Percentiles rank a stretch among this genome's conserved stretches.
phyloP scores from a whole-genome alignment of 192 early-diverging fungal species.

The Gonapodya prolifera region DNA sequence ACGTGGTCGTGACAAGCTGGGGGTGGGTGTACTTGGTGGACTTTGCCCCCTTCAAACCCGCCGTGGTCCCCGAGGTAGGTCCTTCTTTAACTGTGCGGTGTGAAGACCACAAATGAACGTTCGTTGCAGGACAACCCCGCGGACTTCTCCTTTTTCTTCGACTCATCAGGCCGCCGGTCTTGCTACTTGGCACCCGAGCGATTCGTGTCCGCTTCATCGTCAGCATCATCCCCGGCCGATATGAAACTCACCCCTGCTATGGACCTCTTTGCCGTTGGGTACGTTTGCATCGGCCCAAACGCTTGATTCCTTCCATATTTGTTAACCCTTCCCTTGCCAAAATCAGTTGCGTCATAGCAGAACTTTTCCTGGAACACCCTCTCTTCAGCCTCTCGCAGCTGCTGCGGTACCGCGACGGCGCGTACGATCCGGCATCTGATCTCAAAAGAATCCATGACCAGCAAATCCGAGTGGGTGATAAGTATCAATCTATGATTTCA shows the following conservation, averaged over 20 bases:
- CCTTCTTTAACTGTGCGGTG: neutral
- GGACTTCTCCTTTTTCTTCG: constrained; percentile 94
- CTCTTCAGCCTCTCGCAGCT: constrained; percentile 87
- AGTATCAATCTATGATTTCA: constrained; percentile 7
- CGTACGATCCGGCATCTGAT: constrained; percentile 53
- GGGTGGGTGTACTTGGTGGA: constrained; percentile 86
- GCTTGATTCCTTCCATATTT: neutral
- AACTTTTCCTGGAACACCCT: constrained; percentile 83
- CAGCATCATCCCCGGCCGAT: constrained; percentile 13
- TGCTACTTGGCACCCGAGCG: constrained; percentile 95
- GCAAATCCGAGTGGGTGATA: constrained; percentile 44
- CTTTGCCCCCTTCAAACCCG: constrained; percentile 83
- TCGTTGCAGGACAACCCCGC: constrained; percentile 75
- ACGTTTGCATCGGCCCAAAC: constrained; percentile 6
- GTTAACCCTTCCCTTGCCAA: too few species aligned
- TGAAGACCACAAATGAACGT: neutral
- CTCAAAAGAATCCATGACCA: constrained; percentile 73
- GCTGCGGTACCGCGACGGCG: constrained; percentile 72
- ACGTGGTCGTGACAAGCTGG: constrained; percentile 88
- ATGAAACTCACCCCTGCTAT: constrained; percentile 51
- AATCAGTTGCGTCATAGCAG: constrained; percentile 69
- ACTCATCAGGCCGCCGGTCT: constrained; percentile 71
- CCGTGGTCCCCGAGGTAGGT: constrained; percentile 71
- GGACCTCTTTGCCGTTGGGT: constrained; percentile 94
- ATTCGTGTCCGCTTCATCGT: constrained; percentile 59